phyloP scores from a whole-genome alignment of 1,139 yeast genomes.

The Hansenula sp. region DNA sequence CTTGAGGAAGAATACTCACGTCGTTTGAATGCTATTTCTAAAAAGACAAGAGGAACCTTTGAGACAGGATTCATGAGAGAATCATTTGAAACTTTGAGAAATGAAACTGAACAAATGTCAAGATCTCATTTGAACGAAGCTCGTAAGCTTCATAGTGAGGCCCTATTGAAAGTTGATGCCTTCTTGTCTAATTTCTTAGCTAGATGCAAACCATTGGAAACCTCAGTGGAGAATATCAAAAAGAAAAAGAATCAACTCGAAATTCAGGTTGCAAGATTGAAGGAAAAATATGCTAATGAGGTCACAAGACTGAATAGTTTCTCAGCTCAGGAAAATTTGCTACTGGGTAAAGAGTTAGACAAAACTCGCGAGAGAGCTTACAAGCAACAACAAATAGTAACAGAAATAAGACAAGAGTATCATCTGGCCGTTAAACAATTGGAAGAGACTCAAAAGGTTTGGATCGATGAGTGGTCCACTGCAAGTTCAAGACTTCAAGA shows the following conservation, averaged over 20 bases:
- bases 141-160: slow-evolving; percentile 37
- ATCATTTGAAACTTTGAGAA: slow-evolving; percentile 55
- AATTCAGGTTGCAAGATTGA: slow-evolving; percentile 36
- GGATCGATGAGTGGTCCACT: slow-evolving; percentile 77
- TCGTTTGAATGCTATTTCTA: slow-evolving; percentile 46
- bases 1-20: slow-evolving; percentile 74
- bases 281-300: slow-evolving; percentile 54
- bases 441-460: slow-evolving; percentile 65
- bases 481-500: slow-evolving; percentile 69
- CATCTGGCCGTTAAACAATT: slow-evolving; percentile 55
- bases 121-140: slow-evolving; percentile 45
- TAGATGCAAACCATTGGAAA: slow-evolving; percentile 43
- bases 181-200: slow-evolving; percentile 40
- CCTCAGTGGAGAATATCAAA: slow-evolving; percentile 37
- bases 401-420: slow-evolving; percentile 51
- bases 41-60: slow-evolving; percentile 47
- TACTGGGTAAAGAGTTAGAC: slow-evolving; percentile 78
- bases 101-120: slow-evolving; percentile 51
- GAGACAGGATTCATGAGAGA: slow-evolving; percentile 59
- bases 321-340: slow-evolving; percentile 61
- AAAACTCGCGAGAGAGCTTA: slow-evolving; percentile 59
- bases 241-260: slow-evolving; percentile 36
- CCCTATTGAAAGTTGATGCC: slow-evolving; percentile 38
- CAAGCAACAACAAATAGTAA: slow-evolving; percentile 48
- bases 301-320: slow-evolving; percentile 57